phyloP scores from a whole-genome alignment of 1,284 basidiomycete species.

The Uromyces viciae-fabae region DNA sequence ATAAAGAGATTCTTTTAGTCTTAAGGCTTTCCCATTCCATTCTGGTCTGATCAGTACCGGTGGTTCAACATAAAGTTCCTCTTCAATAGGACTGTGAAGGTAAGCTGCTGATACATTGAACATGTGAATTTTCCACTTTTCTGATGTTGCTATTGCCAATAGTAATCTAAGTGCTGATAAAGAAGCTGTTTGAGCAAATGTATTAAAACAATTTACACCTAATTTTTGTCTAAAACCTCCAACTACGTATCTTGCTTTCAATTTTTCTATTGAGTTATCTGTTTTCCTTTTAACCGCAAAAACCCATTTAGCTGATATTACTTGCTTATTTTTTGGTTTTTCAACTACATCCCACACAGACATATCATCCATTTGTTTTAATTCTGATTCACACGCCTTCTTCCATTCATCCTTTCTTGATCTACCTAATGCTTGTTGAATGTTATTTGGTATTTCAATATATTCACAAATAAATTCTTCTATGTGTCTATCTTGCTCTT shows the following conservation, averaged over 20 bases:
- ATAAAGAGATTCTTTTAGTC: not conserved
- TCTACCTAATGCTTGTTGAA: too few species aligned
- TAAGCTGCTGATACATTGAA: slow-evolving; percentile 12
- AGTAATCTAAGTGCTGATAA: not conserved
- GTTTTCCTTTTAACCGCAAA: not conserved
- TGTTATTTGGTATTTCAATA: too few species aligned
- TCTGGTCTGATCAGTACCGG: not conserved
- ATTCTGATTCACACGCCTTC: too few species aligned
- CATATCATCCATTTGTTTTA: too few species aligned
- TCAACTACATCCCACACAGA: not conserved
- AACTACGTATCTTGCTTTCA: not conserved
- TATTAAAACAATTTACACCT: not conserved
- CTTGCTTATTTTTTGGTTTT: not conserved
- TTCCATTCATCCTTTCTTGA: too few species aligned
- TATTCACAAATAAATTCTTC: too few species aligned
- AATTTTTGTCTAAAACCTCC: not conserved
- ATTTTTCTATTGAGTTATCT: not conserved
- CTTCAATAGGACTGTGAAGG: slow-evolving; percentile 8
- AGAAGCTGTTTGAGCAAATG: slow-evolving; percentile 5
- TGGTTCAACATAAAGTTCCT: not conserved
- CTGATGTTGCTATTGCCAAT: not conserved
- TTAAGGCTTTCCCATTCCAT: not conserved
- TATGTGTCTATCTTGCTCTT: too few species aligned
- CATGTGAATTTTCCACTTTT: not conserved
- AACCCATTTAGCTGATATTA: not conserved